phyloP scores from a whole-genome alignment of 148 eudicot species.

The Pouteria glomerata region DNA sequence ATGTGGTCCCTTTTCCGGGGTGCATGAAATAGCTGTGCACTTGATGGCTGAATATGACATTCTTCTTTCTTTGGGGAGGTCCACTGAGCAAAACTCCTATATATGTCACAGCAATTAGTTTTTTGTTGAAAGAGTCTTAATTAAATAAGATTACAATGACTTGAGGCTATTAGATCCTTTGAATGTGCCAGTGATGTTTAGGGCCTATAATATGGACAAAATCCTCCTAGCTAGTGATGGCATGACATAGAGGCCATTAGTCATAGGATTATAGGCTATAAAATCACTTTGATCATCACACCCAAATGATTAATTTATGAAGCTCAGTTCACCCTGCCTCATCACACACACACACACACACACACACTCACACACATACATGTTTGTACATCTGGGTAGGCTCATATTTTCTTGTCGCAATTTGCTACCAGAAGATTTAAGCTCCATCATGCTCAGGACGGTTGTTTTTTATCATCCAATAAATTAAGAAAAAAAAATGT shows the following conservation, averaged over 20 bases:
- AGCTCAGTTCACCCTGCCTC: neutral
- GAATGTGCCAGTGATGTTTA: neutral
- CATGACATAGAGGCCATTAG: too few relatives aligned
- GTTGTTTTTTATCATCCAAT: too few relatives aligned
- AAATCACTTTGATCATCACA: neutral
- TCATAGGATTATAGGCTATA: neutral
- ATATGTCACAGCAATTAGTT: too few relatives aligned
- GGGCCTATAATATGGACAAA: neutral
- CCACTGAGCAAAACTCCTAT: neutral
- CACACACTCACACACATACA: too few relatives aligned
- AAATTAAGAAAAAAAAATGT: too few relatives aligned
- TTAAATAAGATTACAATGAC: neutral
- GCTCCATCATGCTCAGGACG: too few relatives aligned
- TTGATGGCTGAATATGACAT: neutral
- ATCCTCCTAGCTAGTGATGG: neutral
- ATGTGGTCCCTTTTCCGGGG: neutral
- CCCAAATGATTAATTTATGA: neutral
- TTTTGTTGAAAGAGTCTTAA: constrained; percentile 7
- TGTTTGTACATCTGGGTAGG: too few relatives aligned
- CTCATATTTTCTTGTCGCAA: too few relatives aligned
- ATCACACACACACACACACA: neutral
- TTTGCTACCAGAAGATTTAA: too few relatives aligned
- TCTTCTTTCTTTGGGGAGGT: too few relatives aligned
- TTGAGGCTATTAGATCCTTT: neutral
- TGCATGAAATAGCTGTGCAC: neutral